Base-by-base conservation (phyloP, 202 grass and related monocot species). In the Sporobolus alterniflorus region DNA sequence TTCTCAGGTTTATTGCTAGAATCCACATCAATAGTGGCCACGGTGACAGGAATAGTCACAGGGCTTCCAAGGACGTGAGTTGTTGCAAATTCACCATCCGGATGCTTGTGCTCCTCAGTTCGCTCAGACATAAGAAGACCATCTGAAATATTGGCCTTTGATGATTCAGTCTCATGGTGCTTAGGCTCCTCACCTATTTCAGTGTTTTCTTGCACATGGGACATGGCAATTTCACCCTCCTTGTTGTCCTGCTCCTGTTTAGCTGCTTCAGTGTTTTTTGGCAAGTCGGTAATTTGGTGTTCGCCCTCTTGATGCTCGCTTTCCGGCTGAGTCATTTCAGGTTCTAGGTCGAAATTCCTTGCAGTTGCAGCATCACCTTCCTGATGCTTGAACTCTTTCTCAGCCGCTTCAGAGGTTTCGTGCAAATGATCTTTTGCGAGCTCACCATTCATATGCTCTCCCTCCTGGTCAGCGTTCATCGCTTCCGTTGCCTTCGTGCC, bases 1-100 rank as follows among this genome's bases (percentile, higher is more conserved):
- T 92, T 90, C 46, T 86, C 70, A 48, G 89, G 63, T 43, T 44
- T 71, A n/a, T 67, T 76, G 29, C 48, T 76, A 60, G 81, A 73
- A 21, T 92, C 80, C 55, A 66, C 76, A 59, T 81, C 74, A 43
- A 30, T 28, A 61, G 63, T 44, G 65, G 68, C 77, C 14, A 39
- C 56, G 67, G 72, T 77, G 63, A 86, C 66, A 15, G 75, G 66
- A 60, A 86, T 89, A 42, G 70, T 71, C 74, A 78, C 83, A 67
- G 83, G 77, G 70, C 85, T 83, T 78, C 68, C 74, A 9, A 70
- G n/a, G 46, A 44, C 36, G 77, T 43, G 76, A 16, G 78, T 71
- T 40, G 60, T 83, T 11, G 67, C 67, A 73, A 67, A 14, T 41
- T 75, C 77, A 9, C 69, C 34, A 49, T 62, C 77, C 3, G 54